Conservation (phyloP, 2,329 filamentous ascomycete species). For the Triangularia setosa region DNA sequence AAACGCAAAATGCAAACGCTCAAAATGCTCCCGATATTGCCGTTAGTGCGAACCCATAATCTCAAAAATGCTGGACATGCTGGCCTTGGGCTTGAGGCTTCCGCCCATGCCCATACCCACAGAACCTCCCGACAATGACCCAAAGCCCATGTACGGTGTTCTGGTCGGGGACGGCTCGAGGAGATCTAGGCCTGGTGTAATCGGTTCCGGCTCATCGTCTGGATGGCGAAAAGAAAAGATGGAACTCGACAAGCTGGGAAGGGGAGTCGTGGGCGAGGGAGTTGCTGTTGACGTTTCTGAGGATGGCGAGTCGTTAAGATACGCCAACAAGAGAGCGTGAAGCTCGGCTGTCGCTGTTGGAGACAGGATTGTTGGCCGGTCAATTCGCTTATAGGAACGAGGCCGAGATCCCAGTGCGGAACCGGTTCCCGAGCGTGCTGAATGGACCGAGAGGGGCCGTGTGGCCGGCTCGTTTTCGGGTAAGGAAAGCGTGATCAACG, state of each 20-base stretch:
- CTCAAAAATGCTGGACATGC: constrained; percentile 28
- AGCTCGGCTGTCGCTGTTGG: constrained; percentile 26
- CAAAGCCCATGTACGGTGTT: constrained; percentile 9
- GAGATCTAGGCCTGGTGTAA: constrained; percentile 21
- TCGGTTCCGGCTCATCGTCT: constrained; percentile 17
- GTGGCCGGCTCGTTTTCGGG: constrained; percentile 11
- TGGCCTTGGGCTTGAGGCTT: constrained; percentile 16
- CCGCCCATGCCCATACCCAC: constrained; percentile 2
- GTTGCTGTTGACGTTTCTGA: constrained; percentile 21
- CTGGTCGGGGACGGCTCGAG: constrained; percentile 25
- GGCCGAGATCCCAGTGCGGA: constrained; percentile 9
- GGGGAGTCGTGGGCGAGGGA: constrained; percentile 23
- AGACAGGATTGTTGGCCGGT: constrained; percentile 25
- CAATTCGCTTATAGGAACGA: constrained; percentile 26
- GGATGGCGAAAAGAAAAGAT: constrained; percentile 11
- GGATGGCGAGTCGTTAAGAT: constrained; percentile 19
- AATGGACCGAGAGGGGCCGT: constrained; percentile 8
- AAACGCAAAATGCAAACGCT: constrained; percentile 1
- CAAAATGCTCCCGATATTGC: not conserved
- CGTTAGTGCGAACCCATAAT: constrained; percentile 21
- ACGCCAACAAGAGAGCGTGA: constrained; percentile 23
- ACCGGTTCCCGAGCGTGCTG: not conserved
- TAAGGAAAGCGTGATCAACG: constrained; percentile 13
- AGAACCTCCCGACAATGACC: not conserved
- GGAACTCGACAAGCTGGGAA: constrained; percentile 13